Conservation (phyloP, 306 rosid genomes). For the Luffa aegyptiaca region DNA sequence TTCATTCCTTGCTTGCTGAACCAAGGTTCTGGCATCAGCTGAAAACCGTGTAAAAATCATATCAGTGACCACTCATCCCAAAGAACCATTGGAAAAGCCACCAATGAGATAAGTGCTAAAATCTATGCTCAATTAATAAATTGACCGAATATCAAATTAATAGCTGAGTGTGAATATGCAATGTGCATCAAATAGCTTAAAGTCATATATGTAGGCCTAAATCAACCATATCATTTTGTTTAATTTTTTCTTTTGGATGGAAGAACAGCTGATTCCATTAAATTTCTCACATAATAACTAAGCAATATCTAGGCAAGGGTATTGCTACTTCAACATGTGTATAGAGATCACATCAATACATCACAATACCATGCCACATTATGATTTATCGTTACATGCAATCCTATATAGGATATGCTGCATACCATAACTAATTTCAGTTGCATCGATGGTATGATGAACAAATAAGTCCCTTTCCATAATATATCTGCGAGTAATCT, state of each 20-base stretch:
- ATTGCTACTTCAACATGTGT: neutral
- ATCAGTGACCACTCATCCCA: neutral
- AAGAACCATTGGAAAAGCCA: neutral
- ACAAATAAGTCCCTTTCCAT: neutral
- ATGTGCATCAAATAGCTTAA: neutral
- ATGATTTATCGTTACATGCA: neutral
- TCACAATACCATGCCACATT: neutral
- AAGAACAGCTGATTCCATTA: neutral
- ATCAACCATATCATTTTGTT: neutral
- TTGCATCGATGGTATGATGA: neutral
- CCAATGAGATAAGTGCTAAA: neutral
- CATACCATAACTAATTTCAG: neutral
- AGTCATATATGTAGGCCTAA: neutral
- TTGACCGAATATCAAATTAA: neutral
- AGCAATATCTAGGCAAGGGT: neutral
- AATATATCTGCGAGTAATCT: neutral
- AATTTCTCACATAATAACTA: neutral
- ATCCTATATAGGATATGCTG: neutral
- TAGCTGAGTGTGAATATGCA: neutral
- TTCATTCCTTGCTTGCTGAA: constrained; percentile 94
- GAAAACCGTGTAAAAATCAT: constrained; percentile 7
- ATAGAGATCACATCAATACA: neutral
- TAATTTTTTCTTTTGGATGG: neutral
- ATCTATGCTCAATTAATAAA: neutral
- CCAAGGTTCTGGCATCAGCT: constrained; percentile 96